A percentile compares a stretch with the other conserved stretches of the same genome.
phyloP scores from a whole-genome alignment of 768 basidiomycete genomes.

The Wakefieldia striispora region DNA sequence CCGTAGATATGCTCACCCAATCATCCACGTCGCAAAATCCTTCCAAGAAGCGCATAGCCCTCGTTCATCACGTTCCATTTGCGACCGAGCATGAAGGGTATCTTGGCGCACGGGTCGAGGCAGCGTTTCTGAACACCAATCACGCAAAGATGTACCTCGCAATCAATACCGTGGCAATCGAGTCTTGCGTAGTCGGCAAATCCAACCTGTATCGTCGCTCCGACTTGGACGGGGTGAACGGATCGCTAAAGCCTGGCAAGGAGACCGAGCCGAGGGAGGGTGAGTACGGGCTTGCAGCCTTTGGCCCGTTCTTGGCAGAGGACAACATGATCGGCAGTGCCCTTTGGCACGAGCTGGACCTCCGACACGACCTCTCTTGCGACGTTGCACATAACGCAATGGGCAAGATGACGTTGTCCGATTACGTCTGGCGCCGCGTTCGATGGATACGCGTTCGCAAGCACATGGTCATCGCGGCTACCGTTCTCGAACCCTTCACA shows the following conservation, averaged over 20 bases:
- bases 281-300: constrained; percentile 64
- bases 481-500: constrained; percentile 88
- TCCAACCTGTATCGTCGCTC: constrained; percentile 91
- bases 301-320: constrained; percentile 89
- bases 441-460: constrained; percentile 98
- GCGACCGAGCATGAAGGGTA: constrained; percentile 67
- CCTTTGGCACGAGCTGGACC: constrained; percentile 89
- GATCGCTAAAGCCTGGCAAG: constrained; percentile 51
- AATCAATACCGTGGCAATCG: constrained; percentile 83
- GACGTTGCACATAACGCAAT: constrained; percentile 89
- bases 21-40: constrained; percentile 36
- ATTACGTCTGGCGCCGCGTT: constrained; percentile 85
- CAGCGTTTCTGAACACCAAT: constrained; percentile 93
- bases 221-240: constrained; percentile 76
- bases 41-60: constrained; percentile 55
- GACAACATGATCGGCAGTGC: constrained; percentile 96
- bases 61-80: constrained; percentile 96
- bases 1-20: constrained; percentile 71
- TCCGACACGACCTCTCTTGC: constrained; percentile 86
- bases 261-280: constrained; percentile 21
- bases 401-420: constrained; percentile 80
- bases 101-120: constrained; percentile 84
- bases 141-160: constrained; percentile 99
- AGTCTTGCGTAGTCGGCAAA: constrained; percentile 97
- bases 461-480: constrained; percentile 86